Conservation (phyloP, 208 protist genomes). For the Leishmania turanica region DNA sequence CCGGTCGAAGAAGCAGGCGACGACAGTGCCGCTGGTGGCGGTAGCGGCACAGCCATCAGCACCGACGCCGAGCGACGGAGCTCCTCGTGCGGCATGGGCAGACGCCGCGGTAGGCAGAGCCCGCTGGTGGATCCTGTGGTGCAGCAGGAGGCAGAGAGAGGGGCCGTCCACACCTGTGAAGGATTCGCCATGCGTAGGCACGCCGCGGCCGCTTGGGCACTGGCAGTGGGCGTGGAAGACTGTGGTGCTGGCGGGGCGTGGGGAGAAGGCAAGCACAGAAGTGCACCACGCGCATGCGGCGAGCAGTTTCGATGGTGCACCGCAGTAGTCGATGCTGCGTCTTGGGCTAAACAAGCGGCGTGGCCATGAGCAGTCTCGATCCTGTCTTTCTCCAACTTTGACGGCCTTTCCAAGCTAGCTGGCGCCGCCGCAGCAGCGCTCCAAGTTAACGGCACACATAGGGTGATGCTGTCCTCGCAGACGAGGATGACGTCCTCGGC, state of each 20-base stretch:
- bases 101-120: conserved; percentile 22
- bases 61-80: conserved; percentile 19
- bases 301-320: not conserved
- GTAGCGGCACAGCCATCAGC: conserved; percentile 25
- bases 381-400: not conserved
- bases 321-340: not conserved
- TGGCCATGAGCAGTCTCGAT: not conserved
- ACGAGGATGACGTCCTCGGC: conserved; percentile 57
- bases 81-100: conserved; percentile 9
- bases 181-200: conserved; percentile 24
- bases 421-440: not conserved
- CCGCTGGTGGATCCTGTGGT: not conserved
- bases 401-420: not conserved
- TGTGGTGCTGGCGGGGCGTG: not conserved
- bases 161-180: conserved; percentile 8
- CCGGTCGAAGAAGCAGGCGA: not conserved
- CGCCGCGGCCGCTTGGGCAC: conserved; percentile 8
- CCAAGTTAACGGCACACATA: conserved; percentile 21
- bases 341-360: not conserved
- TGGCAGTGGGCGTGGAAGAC: not conserved
- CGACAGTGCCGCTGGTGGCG: not conserved
- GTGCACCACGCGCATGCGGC: not conserved
- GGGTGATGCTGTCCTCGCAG: conserved; percentile 36
- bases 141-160: not conserved
- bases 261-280: not conserved